Percentiles rank a stretch among this genome's conserved stretches.
These are phyloP conservation scores for Wilcoxina mikolae DNA, from an alignment of 495 filamentous ascomycete genomes.

Conservation along the genomic window DNA sequence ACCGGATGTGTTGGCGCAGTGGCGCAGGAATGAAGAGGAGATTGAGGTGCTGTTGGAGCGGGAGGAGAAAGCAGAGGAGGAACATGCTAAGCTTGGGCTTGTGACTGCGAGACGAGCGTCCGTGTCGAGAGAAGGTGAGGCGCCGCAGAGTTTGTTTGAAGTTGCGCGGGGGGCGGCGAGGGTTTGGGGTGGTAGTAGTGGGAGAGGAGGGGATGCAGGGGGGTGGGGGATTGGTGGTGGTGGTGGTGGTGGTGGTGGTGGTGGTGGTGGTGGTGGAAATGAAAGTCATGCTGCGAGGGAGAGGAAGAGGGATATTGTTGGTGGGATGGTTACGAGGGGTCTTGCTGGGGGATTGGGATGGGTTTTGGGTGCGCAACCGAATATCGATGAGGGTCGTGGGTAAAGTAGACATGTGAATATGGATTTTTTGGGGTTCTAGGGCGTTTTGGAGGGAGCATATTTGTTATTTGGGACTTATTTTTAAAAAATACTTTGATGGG, in stretches of 20 bases:
- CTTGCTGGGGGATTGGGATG: constrained; percentile 74
- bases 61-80: constrained; percentile 58
- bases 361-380: constrained; percentile 61
- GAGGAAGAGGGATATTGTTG: constrained; percentile 68
- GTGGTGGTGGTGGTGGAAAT: constrained; percentile 20
- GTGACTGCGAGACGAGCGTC: constrained; percentile 20
- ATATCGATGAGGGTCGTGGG: background rate
- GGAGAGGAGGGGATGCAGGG: constrained; percentile 13
- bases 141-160: constrained; percentile 89
- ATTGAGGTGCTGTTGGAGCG: constrained; percentile 50
- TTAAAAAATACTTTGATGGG: too few species aligned
- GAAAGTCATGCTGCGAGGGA: constrained; percentile 28
- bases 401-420: too few species aligned
- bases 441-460: too few species aligned
- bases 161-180: constrained; percentile 68
- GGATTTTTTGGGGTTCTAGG: too few species aligned
- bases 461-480: too few species aligned
- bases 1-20: constrained; percentile 69
- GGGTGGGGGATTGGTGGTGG: background rate
- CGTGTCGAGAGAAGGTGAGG: constrained; percentile 45
- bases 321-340: constrained; percentile 54
- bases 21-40: constrained; percentile 79
- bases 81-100: constrained; percentile 42
- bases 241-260: constrained; percentile 1
- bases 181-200: constrained; percentile 37